Base-by-base conservation (phyloP, 371 early-diverging fungal species). In the Mortierella sp. region DNA sequence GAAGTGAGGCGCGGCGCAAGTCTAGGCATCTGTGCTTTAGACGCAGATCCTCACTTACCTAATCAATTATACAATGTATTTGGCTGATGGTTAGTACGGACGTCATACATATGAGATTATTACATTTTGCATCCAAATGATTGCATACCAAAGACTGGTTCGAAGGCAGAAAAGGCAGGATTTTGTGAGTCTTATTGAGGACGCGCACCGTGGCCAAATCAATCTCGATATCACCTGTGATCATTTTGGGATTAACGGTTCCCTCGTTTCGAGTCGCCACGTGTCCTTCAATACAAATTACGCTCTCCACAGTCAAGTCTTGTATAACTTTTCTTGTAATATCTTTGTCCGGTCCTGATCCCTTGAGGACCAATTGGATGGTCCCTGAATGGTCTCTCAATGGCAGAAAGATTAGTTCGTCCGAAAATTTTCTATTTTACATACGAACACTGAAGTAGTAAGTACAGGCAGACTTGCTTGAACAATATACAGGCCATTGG, bases 21-120 rank as follows among this genome's bases (percentile, higher is more conserved):
- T 96, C 96, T 31, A 96, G 70, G 64, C 93, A 93, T 19, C 97
- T 88, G 73, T 95, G 86, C 47, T 90, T 90, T 9, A 96, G 83
- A 31, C 96, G 88, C 0, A 89, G 83, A 65, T 95, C 96, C 76
- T 97, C 96, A 72, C 89, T 90, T 13, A 94, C 94, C 91, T 92
- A 86, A 2, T 45, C 45, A 45, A 19, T 45, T 17, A 5, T 37
- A 13, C 40, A 37, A 13, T 0, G 40, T 37, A 37, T 13, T 37
- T 37, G 40, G 40, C 40, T 8, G 13, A 37, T 13, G 40, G 40
- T 37, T 37, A 37, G 40, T n/a, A n/a, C n/a, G n/a, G n/a, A n/a
- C n/a, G 13, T 37, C 5, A 37, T 10, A 37, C 13, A 10, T 8
- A 37, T 8, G 13, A 37, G 8, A 37, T 47, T 15, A 19, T 6